Evolutionary conservation across 1,284 basidiomycete genomes (phyloP), one percentile per base, ranked within the genome.

Genomic region (Puccinia brachypodii): DNA sequence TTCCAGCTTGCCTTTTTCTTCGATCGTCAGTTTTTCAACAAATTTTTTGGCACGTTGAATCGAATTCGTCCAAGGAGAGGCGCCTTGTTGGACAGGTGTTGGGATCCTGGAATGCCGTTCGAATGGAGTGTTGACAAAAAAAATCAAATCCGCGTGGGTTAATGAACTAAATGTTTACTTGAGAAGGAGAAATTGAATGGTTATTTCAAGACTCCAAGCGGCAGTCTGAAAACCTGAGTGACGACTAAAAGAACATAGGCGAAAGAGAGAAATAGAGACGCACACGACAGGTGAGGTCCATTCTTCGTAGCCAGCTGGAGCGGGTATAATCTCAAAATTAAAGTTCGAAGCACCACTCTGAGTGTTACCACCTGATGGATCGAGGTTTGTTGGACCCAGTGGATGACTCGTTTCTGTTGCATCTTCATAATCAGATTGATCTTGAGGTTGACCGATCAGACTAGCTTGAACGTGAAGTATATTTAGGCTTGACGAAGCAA

Each of bases 201-300:
- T 19, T 50, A 19, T 50, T 50, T 50, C 14, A 50, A 50, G 4
- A 50, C 16, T 50, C 47, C 3, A 4, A 22, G n/a, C 16, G 47
- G 14, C 47, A 16, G n/a, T 50, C n/a, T 50, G 14, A 19, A 50
- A 19, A 50, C 14, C 47, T 4, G n/a, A 16, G 47, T 13, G 14
- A 19, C 4, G n/a, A 19, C 16, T 8, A 50, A 50, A 50, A 19
- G 44, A 25, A 44, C 8, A 16, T n/a, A 42, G 66, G 40, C n/a
- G n/a, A 28, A 50, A 13, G 19, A 14, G 69, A 58, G 28, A 16
- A 25, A 56, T 2, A 38, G 56, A 31, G 19, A 68, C 76, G 22
- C 13, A 78, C 76, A 78, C 64, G 62, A 78, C 64, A 13, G 76
- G 76, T 69, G 76, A 78, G 40, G 50, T 38, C 76, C 76, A 78